Conservation (phyloP, 305 asterid species). For the Petunia hybrid region DNA sequence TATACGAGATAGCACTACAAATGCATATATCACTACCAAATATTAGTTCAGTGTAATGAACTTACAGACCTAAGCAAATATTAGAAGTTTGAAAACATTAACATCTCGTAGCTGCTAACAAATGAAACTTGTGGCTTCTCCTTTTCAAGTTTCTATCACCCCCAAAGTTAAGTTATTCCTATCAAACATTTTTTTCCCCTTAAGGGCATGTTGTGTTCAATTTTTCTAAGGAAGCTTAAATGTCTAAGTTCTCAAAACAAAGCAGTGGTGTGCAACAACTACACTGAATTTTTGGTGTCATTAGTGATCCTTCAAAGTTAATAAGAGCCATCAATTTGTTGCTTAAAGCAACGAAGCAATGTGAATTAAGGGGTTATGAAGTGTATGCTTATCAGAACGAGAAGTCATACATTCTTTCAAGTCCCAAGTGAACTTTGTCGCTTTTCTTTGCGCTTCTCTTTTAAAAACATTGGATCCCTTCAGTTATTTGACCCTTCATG, state of each 20-base stretch:
- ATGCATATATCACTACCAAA: slow-evolving; percentile 10
- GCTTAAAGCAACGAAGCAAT: too few species aligned
- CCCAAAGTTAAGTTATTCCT: background rate
- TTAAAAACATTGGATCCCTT: background rate
- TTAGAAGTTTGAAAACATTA: background rate
- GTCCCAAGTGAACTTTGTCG: too few species aligned
- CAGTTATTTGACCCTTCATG: background rate
- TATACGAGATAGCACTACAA: background rate
- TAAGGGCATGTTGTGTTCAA: background rate
- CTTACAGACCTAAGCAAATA: background rate
- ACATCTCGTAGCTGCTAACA: background rate
- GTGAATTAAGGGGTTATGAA: too few species aligned
- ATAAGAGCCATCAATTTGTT: too few species aligned
- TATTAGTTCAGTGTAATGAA: slow-evolving; percentile 5
- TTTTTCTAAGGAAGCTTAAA: background rate
- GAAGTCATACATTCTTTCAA: too few species aligned
- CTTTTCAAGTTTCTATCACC: slow-evolving; percentile 8
- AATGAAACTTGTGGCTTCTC: slow-evolving; percentile 29
- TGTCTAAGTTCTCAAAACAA: slow-evolving; percentile 23
- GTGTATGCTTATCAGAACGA: too few species aligned
- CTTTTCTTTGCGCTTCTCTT: too few species aligned
- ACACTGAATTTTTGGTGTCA: background rate
- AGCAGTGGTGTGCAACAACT: background rate
- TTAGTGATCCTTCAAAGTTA: background rate
- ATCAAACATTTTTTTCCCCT: background rate